Evolutionary conservation across 495 filamentous ascomycete genomes (phyloP).

Genomic region (Cryomyces minteri): DNA sequence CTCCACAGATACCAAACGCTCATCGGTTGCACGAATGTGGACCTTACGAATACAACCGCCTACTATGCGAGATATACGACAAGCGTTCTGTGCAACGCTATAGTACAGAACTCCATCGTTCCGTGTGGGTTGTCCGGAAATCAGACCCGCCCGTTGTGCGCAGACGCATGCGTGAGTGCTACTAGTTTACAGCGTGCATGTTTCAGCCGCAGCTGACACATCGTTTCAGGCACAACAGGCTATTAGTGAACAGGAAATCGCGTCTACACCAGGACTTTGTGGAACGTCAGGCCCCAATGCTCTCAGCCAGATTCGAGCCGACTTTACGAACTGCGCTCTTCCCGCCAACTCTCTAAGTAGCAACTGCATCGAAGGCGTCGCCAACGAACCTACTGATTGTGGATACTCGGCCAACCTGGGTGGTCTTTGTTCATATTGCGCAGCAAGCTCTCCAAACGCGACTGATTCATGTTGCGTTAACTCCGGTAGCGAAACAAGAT

Average conservation of each 20-base stretch:
- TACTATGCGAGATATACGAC: constrained; percentile 90
- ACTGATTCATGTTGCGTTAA: constrained; percentile 91
- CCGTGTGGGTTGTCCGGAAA: constrained; percentile 44
- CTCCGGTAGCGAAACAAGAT: constrained; percentile 52
- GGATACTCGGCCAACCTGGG: constrained; percentile 66
- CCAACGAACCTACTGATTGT: constrained; percentile 77
- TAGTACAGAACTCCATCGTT: constrained; percentile 78
- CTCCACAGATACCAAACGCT: constrained; percentile 45
- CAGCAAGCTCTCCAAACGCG: constrained; percentile 61
- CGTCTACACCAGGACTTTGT: constrained; percentile 58
- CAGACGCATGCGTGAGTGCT: constrained; percentile 65
- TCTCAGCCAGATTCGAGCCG: constrained; percentile 64
- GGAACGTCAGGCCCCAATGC: constrained; percentile 40
- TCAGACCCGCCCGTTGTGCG: constrained; percentile 64
- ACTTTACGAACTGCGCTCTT: constrained; percentile 77
- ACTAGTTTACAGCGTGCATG: constrained; percentile 6
- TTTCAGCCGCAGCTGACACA: constrained; percentile 5
- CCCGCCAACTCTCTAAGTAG: constrained; percentile 59
- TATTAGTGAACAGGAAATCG: constrained; percentile 68
- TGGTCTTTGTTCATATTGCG: constrained; percentile 78
- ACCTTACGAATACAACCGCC: constrained; percentile 61
- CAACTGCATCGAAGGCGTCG: constrained; percentile 52
- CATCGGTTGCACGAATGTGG: constrained; percentile 66
- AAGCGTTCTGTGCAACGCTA: constrained; percentile 82
- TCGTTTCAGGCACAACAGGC: constrained; percentile 54